Conservation (phyloP, 345 rosid genomes). For the Eucalyptus curtisii region DNA sequence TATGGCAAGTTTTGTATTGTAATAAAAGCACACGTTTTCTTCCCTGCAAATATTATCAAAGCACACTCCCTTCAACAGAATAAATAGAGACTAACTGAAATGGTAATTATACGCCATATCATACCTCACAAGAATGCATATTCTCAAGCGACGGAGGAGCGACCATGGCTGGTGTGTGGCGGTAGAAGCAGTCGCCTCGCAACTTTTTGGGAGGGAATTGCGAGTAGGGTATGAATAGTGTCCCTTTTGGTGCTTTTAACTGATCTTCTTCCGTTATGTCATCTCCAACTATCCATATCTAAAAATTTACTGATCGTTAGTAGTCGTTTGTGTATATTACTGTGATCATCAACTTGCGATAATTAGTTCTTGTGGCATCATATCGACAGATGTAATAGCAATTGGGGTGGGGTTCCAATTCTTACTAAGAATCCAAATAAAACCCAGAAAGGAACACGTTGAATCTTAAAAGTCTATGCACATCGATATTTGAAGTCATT, state of each 20-base stretch:
- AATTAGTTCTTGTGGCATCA: not conserved
- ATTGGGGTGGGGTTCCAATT: not conserved
- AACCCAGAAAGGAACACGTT: not conserved
- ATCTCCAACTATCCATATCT: conserved; percentile 64
- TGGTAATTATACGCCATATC: not conserved
- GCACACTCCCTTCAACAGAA: not conserved
- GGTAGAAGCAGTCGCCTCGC: conserved; percentile 42
- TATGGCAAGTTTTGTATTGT: not conserved
- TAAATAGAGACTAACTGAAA: not conserved
- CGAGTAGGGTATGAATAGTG: conserved; percentile 50
- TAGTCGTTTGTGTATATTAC: not conserved
- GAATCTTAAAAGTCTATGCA: not conserved
- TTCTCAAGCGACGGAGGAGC: conserved; percentile 40
- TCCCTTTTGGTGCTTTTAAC: conserved; percentile 31
- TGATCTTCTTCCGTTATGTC: conserved; percentile 39
- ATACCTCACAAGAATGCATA: conserved; percentile 71
- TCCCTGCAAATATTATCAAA: not conserved
- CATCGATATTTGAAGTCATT: not conserved
- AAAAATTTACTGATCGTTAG: not conserved
- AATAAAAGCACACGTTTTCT: not conserved
- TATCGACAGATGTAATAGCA: not conserved
- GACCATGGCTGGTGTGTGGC: conserved; percentile 43
- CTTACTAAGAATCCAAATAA: not conserved
- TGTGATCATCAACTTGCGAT: not conserved
- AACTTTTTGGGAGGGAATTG: conserved; percentile 37